phyloP scores from a whole-genome alignment of 768 basidiomycete species.

The Hortiboletus campestris region DNA sequence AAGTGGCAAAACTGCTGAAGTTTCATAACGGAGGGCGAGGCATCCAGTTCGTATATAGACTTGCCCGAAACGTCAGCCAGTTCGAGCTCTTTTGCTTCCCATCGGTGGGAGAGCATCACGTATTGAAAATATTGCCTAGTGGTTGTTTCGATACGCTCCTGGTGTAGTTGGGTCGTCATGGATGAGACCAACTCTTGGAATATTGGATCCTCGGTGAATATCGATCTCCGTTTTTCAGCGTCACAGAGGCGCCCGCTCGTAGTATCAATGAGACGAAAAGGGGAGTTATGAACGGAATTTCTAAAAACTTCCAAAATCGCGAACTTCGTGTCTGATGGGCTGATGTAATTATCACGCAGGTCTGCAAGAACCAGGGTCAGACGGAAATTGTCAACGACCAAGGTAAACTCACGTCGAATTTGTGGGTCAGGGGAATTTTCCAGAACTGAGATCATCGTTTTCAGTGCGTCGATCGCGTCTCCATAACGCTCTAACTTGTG shows the following conservation, averaged over 20 bases:
- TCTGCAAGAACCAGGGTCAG: conserved; percentile 3
- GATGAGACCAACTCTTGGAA: conserved; percentile 19
- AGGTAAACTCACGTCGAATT: conserved; percentile 8
- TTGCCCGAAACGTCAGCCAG: conserved; percentile 11
- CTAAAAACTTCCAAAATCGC: neutral
- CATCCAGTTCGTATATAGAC: conserved; percentile 8
- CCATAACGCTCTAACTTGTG: conserved; percentile 9
- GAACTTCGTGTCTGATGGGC: conserved; percentile 4
- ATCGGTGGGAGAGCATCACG: conserved; percentile 25
- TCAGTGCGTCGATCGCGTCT: conserved; percentile 7
- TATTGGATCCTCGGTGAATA: conserved; percentile 10
- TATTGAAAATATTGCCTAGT: conserved; percentile 12
- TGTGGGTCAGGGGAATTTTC: conserved; percentile 9
- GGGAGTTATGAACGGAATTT: neutral
- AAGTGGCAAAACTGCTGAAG: conserved; percentile 18
- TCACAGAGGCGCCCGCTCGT: conserved; percentile 18
- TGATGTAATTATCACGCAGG: conserved; percentile 6
- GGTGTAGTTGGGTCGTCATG: conserved; percentile 3
- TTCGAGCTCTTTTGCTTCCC: conserved; percentile 13
- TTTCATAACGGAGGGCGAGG: conserved; percentile 8
- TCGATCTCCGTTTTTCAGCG: conserved; percentile 5
- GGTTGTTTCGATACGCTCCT: conserved; percentile 2
- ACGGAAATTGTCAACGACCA: neutral
- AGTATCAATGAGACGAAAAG: conserved; percentile 23
- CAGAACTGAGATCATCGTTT: conserved; percentile 8